Evolutionary conservation across 345 rosid genomes (phyloP), one percentile per base, ranked within the genome.

Genomic region (Lagerstroemia speciosa): DNA sequence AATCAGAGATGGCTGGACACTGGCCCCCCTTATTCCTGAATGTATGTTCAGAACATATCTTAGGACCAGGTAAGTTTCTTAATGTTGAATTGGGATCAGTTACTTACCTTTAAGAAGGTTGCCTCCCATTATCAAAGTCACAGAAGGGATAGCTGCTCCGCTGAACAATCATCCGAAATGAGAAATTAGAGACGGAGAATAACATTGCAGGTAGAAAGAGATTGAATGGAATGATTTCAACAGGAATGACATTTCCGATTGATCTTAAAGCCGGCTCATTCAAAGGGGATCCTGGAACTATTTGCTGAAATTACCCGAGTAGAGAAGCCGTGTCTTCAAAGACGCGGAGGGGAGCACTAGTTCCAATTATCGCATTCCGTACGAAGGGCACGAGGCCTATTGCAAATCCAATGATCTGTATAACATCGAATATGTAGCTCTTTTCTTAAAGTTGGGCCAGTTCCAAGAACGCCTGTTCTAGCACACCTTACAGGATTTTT

Each of bases 41-140:
- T 10, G 19, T 36, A 14, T 9, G 32, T 24, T 12, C 6, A 38
- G 32, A 7, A 40, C 22, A 7, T 31, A 34, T 22, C 12, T n/a
- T 65, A 65, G 31, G 31, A 58, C 19, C 26, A 48, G 24, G 24
- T 5, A 65, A 26, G 48, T 8, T 65, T 24, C 22, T n/a, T 8
- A 10, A 19, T 38, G 67, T 40, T 9, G 48, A 24, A 9, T 40
- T 36, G 7, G 10, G 31, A 5, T 55, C 4, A 7, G 20, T 65
- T 12, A 32, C 26, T 3, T 65, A 69, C 74, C 74, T 75, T 45
- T 75, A 1, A 82, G 80, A 75, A 84, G 86, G 68, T 82, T 84
- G 62, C 75, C 84, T 67, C 89, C 89, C 27, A 78, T 74, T 9
- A 84, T 68, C 61, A 84, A 60, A 29, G 83, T 82, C 38, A 80